Evolutionary conservation across 345 rosid genomes (phyloP).

Genomic region (Syzygium jambos): DNA sequence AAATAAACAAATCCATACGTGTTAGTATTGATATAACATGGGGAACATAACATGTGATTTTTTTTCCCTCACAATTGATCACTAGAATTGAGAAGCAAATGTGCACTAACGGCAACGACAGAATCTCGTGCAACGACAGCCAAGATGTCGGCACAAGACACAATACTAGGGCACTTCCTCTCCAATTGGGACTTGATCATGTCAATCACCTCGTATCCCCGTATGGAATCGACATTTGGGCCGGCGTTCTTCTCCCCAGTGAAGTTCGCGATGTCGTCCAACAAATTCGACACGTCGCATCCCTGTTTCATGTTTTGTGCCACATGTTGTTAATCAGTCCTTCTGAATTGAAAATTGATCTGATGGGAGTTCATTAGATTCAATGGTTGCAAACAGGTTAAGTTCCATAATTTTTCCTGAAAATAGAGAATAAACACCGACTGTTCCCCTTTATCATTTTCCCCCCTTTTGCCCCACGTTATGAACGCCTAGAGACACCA

Average conservation of each 20-base stretch:
- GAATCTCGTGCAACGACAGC: conserved; percentile 25
- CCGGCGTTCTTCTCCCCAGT: conserved; percentile 11
- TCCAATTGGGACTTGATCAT: conserved; percentile 15
- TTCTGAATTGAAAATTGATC: neutral
- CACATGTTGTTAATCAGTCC: neutral
- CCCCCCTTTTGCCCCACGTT: neutral
- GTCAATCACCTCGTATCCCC: conserved; percentile 27
- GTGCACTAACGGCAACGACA: conserved; percentile 2
- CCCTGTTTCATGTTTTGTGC: conserved; percentile 4
- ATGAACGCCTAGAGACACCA: neutral
- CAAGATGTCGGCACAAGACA: conserved; percentile 23
- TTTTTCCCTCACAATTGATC: neutral
- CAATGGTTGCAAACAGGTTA: neutral
- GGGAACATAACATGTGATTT: neutral
- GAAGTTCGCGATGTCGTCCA: conserved; percentile 6
- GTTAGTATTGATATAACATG: neutral
- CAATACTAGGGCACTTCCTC: conserved; percentile 4
- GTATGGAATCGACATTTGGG: conserved; percentile 9
- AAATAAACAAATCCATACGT: neutral
- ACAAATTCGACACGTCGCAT: conserved; percentile 14
- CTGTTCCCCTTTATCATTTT: neutral
- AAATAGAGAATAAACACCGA: neutral
- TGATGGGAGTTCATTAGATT: neutral
- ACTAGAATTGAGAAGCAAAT: neutral
- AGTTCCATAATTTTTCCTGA: neutral